phyloP scores from a whole-genome alignment of 2,329 filamentous ascomycete species.

The Blastomyces parvus region DNA sequence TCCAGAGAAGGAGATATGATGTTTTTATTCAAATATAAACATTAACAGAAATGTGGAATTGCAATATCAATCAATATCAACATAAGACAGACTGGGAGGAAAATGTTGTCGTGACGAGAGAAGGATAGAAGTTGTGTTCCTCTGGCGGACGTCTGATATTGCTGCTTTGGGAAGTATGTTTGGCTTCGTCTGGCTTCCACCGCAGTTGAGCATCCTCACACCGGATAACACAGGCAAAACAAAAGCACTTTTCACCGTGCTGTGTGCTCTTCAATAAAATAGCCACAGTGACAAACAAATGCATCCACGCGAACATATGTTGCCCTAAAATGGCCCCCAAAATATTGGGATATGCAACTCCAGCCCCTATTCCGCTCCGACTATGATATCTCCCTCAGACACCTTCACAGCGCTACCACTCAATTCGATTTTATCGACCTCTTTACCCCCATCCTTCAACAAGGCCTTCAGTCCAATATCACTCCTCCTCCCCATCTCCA shows the following conservation, averaged over 20 bases:
- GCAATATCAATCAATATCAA: background rate
- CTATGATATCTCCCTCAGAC: conserved; percentile 13
- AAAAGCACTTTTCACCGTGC: background rate
- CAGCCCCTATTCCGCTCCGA: background rate
- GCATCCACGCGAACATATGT: background rate
- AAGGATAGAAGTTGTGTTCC: background rate
- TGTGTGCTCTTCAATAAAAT: background rate
- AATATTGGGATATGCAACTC: background rate
- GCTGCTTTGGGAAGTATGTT: conserved; percentile 5
- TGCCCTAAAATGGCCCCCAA: background rate
- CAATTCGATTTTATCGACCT: conserved; percentile 14
- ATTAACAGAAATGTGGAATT: background rate
- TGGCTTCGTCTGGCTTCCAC: background rate
- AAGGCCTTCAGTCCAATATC: conserved; percentile 40
- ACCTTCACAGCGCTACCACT: conserved; percentile 17
- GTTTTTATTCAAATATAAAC: background rate
- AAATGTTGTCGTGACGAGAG: background rate
- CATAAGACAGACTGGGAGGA: background rate
- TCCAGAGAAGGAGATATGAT: background rate
- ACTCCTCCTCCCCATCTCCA: conserved; percentile 28
- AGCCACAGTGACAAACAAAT: background rate
- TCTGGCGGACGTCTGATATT: background rate
- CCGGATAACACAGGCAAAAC: background rate
- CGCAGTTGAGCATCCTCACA: background rate
- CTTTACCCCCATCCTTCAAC: conserved; percentile 24